Conservation (phyloP, 2,329 filamentous ascomycete species). For the Nothopassalora personata region DNA sequence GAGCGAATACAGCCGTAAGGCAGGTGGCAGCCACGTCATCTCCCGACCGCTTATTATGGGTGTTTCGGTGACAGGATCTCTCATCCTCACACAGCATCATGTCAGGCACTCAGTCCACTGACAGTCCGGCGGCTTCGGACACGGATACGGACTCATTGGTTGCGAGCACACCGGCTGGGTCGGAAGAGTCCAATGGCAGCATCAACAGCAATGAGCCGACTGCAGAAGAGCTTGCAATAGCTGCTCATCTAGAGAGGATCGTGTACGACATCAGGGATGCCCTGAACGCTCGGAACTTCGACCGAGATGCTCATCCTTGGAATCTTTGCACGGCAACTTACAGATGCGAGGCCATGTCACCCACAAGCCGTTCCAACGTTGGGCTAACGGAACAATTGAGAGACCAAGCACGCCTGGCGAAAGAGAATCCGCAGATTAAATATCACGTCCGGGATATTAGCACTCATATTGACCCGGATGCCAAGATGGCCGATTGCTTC, state of each 20-base stretch:
- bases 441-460: background rate
- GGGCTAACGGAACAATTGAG: background rate
- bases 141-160: background rate
- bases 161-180: background rate
- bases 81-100: background rate
- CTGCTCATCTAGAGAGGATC: background rate
- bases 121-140: background rate
- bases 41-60: background rate
- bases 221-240: background rate
- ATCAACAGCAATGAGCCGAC: background rate
- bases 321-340: background rate
- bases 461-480: background rate
- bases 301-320: background rate
- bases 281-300: background rate
- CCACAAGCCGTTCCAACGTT: background rate
- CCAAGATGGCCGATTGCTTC: background rate
- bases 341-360: background rate
- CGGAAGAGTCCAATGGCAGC: background rate
- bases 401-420: background rate
- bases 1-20: too few species aligned
- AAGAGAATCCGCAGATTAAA: background rate
- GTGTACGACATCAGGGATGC: background rate
- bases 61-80: background rate
- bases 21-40: too few species aligned
- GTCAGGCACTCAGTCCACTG: background rate